Percentiles rank a stretch among this genome's conserved stretches.
Evolutionary conservation across 179 eudicot genomes (phyloP).

Genomic region (Vitellaria paradoxa): DNA sequence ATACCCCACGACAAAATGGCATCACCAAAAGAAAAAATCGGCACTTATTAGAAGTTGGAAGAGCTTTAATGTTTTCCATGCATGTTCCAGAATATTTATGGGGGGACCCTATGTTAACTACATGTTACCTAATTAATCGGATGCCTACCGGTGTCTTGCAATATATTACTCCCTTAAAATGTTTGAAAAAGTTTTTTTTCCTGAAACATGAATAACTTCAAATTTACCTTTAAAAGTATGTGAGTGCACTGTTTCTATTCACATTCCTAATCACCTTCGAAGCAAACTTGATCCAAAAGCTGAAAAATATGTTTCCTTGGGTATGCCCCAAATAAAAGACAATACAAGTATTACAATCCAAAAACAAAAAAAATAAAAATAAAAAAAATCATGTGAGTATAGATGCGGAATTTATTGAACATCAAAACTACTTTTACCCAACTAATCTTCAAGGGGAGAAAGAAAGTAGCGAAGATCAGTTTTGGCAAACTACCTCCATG

Average conservation of each 20-base stretch:
- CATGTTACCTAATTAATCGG: neutral
- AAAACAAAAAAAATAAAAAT: too few species aligned
- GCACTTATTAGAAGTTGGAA: neutral
- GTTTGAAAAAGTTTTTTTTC: neutral
- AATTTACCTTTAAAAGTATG: neutral
- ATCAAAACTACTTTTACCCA: too few species aligned
- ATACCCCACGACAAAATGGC: slow-evolving; percentile 8
- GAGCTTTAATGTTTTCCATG: neutral
- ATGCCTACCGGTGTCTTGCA: neutral
- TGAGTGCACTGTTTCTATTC: neutral
- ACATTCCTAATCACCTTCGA: neutral
- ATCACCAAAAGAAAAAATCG: slow-evolving; percentile 1
- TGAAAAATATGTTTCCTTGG: neutral
- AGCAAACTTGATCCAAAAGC: too few species aligned
- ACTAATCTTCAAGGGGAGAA: too few species aligned
- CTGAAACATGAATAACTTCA: neutral
- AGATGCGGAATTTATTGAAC: too few species aligned
- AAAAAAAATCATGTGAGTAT: too few species aligned
- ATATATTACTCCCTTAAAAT: neutral
- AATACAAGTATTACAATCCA: too few species aligned
- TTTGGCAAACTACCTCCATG: too few species aligned
- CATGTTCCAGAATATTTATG: neutral
- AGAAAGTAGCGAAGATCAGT: too few species aligned
- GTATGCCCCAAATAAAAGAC: neutral
- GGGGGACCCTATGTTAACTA: neutral